These are phyloP conservation scores for Coprinopsis cinerea DNA, from an alignment of 768 basidiomycete species.

Conservation along the genomic window DNA sequence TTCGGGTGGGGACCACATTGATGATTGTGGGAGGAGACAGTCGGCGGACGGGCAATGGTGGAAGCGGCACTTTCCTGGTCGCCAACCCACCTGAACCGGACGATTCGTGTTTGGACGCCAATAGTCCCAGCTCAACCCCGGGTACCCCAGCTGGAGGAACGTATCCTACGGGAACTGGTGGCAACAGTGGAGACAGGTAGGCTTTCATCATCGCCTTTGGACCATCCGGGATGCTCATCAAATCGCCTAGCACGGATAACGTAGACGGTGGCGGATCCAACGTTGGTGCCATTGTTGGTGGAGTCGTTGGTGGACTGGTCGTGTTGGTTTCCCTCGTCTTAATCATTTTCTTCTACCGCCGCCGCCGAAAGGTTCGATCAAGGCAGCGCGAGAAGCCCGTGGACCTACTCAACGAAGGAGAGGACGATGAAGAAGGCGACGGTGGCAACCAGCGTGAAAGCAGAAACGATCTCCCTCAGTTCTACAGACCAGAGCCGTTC, in stretches of 20 bases:
- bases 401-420: conserved; percentile 60
- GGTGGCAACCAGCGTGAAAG: conserved; percentile 15
- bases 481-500: conserved; percentile 73
- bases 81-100: conserved; percentile 43
- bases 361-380: conserved; percentile 33
- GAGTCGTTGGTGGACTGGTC: conserved; percentile 50
- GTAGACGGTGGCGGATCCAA: conserved; percentile 22
- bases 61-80: conserved; percentile 56
- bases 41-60: conserved; percentile 62
- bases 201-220: not conserved
- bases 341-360: conserved; percentile 44
- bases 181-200: conserved; percentile 18
- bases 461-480: conserved; percentile 55
- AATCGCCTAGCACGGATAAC: not conserved
- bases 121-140: conserved; percentile 72
- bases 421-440: conserved; percentile 43
- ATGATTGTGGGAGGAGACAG: conserved; percentile 62
- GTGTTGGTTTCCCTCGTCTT: conserved; percentile 36
- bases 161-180: conserved; percentile 50
- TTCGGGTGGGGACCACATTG: conserved; percentile 62
- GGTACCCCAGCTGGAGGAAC: conserved; percentile 70
- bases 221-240: not conserved
- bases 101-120: conserved; percentile 47
- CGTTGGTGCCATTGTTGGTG: conserved; percentile 42
- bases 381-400: conserved; percentile 52